Evolutionary conservation across 1,284 basidiomycete genomes (phyloP).

Genomic region (Cutaneotrichosporon sp.): DNA sequence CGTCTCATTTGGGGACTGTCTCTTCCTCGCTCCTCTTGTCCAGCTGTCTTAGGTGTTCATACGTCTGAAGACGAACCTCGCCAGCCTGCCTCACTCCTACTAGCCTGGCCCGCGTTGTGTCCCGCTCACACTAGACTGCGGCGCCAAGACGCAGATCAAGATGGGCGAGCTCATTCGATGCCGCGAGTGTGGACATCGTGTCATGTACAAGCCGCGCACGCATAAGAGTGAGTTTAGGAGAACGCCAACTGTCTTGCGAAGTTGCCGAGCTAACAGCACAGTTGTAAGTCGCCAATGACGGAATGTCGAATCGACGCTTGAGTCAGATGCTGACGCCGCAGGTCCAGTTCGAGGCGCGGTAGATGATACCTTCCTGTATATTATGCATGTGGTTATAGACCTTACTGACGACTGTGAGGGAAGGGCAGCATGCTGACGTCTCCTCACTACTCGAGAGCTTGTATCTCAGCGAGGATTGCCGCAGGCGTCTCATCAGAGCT

Average conservation of each 20-base stretch:
- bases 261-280: conserved; percentile 1
- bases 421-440: neutral
- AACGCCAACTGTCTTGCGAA: neutral
- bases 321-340: conserved; percentile 1
- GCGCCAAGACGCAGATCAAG: conserved; percentile 86
- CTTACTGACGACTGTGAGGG: neutral
- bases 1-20: neutral
- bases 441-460: no score
- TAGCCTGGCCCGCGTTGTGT: no score
- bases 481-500: neutral
- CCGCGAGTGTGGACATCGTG: conserved; percentile 93
- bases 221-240: conserved; percentile 71
- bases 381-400: conserved; percentile 12
- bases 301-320: neutral
- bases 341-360: conserved; percentile 19
- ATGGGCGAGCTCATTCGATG: conserved; percentile 93
- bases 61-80: no score
- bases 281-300: neutral
- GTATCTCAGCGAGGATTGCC: neutral
- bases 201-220: conserved; percentile 99
- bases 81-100: no score
- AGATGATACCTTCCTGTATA: conserved; percentile 6
- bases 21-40: no score
- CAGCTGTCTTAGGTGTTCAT: no score
- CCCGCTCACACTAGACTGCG: conserved; percentile 64